Evolutionary conservation across 345 rosid species (phyloP).

Genomic region (Isatis tinctoria): DNA sequence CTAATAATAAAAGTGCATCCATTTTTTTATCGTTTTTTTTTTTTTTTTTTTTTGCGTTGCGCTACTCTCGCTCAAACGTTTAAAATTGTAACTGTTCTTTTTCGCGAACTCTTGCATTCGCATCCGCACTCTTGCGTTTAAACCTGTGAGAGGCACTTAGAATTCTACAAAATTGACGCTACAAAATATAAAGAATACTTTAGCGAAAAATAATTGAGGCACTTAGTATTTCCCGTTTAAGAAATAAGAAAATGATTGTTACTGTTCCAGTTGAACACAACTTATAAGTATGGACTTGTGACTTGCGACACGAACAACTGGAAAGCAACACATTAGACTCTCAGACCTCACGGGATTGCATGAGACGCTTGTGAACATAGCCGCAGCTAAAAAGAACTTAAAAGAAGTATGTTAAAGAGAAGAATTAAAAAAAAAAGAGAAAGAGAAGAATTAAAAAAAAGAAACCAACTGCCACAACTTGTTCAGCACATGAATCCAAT

Average conservation of each 20-base stretch:
- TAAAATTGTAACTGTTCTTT: too few species aligned
- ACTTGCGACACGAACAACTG: conserved; percentile 29
- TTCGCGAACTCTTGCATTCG: too few species aligned
- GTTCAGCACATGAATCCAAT: conserved; percentile 28
- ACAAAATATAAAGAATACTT: too few species aligned
- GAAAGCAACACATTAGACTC: conserved; percentile 17
- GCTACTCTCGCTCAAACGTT: too few species aligned
- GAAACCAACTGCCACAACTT: conserved; percentile 22
- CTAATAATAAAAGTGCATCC: too few species aligned
- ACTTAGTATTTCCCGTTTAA: neutral
- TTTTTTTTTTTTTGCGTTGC: too few species aligned
- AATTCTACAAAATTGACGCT: too few species aligned
- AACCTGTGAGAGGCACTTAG: too few species aligned
- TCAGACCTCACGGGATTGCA: conserved; percentile 32
- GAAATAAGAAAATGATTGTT: neutral
- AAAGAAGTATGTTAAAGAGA: conserved; percentile 3
- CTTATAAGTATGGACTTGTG: conserved; percentile 14
- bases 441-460: neutral
- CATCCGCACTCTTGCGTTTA: too few species aligned
- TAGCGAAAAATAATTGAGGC: too few species aligned
- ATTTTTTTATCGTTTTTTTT: too few species aligned
- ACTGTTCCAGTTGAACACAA: conserved; percentile 7
- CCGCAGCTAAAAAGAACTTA: conserved; percentile 23
- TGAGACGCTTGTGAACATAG: conserved; percentile 27
- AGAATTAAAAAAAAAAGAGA: neutral